Evolutionary conservation across 2,329 filamentous ascomycete species (phyloP).

Genomic region (Nothophaeocryptopus gaeumannii): DNA sequence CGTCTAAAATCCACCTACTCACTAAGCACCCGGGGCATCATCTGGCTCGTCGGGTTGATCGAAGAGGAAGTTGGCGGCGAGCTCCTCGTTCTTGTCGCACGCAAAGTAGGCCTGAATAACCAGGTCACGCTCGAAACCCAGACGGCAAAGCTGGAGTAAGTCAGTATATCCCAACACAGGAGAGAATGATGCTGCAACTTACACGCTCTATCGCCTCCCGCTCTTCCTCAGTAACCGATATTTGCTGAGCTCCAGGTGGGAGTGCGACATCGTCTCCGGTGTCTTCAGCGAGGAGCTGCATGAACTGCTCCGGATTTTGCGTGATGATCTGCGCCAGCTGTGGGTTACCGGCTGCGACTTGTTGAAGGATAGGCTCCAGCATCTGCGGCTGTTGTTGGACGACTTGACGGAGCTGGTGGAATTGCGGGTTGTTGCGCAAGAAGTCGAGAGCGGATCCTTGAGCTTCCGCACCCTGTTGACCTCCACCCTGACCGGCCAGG

Average conservation of each 20-base stretch:
- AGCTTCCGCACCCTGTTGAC: slow-evolving; percentile 45
- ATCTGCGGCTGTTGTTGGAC: slow-evolving; percentile 98
- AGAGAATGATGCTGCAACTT: slow-evolving; percentile 46
- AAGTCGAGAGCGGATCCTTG: slow-evolving; percentile 76
- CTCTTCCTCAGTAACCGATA: slow-evolving; percentile 92
- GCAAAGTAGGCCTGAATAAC: slow-evolving; percentile 99
- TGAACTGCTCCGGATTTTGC: slow-evolving; percentile 87
- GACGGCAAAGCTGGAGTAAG: slow-evolving; percentile 69
- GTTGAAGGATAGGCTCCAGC: slow-evolving; percentile 96
- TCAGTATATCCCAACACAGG: slow-evolving; percentile 19
- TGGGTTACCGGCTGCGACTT: slow-evolving; percentile 91
- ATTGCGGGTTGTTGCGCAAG: slow-evolving; percentile 90
- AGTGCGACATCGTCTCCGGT: slow-evolving; percentile 75
- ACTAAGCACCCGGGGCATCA: slow-evolving; percentile 23
- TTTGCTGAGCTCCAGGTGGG: slow-evolving; percentile 83
- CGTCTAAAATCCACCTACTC: background rate
- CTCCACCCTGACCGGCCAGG: slow-evolving; percentile 36
- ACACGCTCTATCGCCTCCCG: slow-evolving; percentile 94
- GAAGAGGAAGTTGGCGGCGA: slow-evolving; percentile 96
- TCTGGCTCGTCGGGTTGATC: slow-evolving; percentile 81
- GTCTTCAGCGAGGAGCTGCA: slow-evolving; percentile 85
- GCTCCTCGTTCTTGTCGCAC: slow-evolving; percentile 98
- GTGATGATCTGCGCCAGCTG: slow-evolving; percentile 90
- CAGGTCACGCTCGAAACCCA: slow-evolving; percentile 88
- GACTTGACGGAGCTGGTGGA: slow-evolving; percentile 94